Evolutionary conservation across 2,329 filamentous ascomycete genomes (phyloP).

Genomic region (Emericellopsis cladophorae): DNA sequence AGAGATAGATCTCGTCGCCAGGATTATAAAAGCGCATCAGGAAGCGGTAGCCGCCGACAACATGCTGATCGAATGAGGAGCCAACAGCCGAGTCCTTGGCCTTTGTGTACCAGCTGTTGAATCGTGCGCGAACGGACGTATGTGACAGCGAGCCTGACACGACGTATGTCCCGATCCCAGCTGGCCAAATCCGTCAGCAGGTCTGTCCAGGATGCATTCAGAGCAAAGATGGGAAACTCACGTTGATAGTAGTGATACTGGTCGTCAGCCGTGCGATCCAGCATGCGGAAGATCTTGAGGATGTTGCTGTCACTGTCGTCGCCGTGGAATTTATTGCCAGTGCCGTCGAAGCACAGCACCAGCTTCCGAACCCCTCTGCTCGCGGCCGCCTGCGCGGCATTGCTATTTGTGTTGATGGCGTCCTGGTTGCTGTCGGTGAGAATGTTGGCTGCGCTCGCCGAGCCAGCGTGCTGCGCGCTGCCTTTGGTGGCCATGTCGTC

Average conservation of each 20-base stretch:
- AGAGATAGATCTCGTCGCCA: constrained; percentile 56
- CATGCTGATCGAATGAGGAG: constrained; percentile 69
- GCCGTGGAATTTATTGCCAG: constrained; percentile 50
- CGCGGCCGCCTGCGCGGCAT: not conserved
- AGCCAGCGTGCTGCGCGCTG: not conserved
- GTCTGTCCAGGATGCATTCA: not conserved
- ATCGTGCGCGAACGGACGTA: constrained; percentile 39
- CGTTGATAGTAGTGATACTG: constrained; percentile 55
- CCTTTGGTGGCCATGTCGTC: not conserved
- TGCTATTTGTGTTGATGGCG: constrained; percentile 2
- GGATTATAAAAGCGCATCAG: constrained; percentile 61
- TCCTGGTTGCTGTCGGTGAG: not conserved
- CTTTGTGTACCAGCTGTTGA: constrained; percentile 57
- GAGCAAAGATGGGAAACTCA: constrained; percentile 15
- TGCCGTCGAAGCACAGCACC: constrained; percentile 50
- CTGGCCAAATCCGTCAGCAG: constrained; percentile 14
- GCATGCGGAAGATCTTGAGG: constrained; percentile 58
- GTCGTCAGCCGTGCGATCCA: constrained; percentile 48
- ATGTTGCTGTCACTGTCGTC: constrained; percentile 54
- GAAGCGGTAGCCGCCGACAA: constrained; percentile 73
- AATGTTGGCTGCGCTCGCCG: not conserved
- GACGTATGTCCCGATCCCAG: constrained; percentile 64
- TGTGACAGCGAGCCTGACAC: constrained; percentile 46
- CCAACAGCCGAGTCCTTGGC: constrained; percentile 72
- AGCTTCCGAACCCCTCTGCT: constrained; percentile 27